Evolutionary conservation across 345 rosid species (phyloP), one percentile per base, ranked within the genome.

Genomic region (Conringia planisiliqua): DNA sequence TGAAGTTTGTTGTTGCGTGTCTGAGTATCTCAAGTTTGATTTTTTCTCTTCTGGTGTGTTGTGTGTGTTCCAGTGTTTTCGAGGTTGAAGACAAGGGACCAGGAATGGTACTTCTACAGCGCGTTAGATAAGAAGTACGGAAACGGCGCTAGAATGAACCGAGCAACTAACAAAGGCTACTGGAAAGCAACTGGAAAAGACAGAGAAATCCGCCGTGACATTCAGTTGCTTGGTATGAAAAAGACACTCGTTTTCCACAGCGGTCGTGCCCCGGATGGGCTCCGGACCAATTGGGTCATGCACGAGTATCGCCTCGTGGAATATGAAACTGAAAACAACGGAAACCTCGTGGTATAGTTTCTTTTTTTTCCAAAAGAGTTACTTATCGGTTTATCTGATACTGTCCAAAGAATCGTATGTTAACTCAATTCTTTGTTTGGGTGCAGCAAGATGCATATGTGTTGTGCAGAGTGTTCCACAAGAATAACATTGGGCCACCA

Each of bases 171-270:
- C 33, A 81, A 68, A 66, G 97, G 98, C 5, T 93, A 91, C 72
- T 93, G 98, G 98, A 93, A 93, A 82, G 92, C 98, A 0, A 93
- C 97, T 1, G 97, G 98, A 12, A 93, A 89, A 75, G 98, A 93
- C 70, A 79, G 97, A 52, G 86, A 80, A 46, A 78, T 93, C 18
- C 85, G 86, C 66, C 86, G 89, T 40, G 87, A 70, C 4, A 29
- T 54, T 0, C 84, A 79, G 39, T 65, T 81, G 24, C 79, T 88
- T 12, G 98, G 94, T 55, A 88, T 89, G 92, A 93, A 93, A 82
- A 93, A 91, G 85, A 89, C 96, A 0, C 89, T 93, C 30, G 97
- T 93, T 18, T 93, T 89, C 70, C 96, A 93, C 68, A 77, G 81
- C 2, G 97, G 97, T 3, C 89, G 94, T 68, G 97, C 98, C 1